A percentile compares a stretch with the other conserved stretches of the same genome.
phyloP scores from a whole-genome alignment of 306 rosid species.

The Prunus kanzakura region DNA sequence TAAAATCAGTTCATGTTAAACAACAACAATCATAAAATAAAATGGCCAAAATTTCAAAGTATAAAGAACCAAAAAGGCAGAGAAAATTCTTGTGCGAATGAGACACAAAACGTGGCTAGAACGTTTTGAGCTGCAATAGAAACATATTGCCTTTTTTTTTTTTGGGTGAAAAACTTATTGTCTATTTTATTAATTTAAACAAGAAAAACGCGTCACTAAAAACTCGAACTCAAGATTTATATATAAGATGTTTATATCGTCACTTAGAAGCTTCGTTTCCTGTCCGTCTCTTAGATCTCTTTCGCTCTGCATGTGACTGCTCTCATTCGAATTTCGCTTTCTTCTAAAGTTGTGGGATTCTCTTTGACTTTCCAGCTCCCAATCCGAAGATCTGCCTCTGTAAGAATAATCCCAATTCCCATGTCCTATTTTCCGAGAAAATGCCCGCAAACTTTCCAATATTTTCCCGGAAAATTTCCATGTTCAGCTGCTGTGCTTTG shows the following conservation, averaged over 20 bases:
- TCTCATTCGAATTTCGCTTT: slow-evolving; percentile 2
- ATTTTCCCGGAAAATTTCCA: slow-evolving; percentile 5
- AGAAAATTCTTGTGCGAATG: too few relatives aligned
- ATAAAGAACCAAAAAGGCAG: too few relatives aligned
- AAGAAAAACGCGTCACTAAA: neutral
- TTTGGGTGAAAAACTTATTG: too few relatives aligned
- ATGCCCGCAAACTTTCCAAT: neutral
- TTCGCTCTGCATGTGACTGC: slow-evolving; percentile 14
- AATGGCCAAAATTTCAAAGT: too few relatives aligned
- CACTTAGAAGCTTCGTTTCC: slow-evolving; percentile 30
- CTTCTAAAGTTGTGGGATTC: slow-evolving; percentile 8
- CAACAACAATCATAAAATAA: too few relatives aligned
- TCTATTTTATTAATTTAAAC: too few relatives aligned
- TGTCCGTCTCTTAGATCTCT: slow-evolving; percentile 22
- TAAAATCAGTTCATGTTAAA: too few relatives aligned
- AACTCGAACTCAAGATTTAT: neutral
- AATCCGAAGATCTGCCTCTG: slow-evolving; percentile 15
- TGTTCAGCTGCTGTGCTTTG: slow-evolving; percentile 5
- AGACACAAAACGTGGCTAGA: too few relatives aligned
- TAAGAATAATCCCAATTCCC: neutral
- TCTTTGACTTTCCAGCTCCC: slow-evolving; percentile 8
- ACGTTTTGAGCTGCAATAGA: too few relatives aligned
- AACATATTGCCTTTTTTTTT: too few relatives aligned
- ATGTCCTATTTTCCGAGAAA: neutral
- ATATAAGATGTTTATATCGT: slow-evolving; percentile 6